phyloP scores from a whole-genome alignment of 306 rosid genomes.

The Castanospermum australe region DNA sequence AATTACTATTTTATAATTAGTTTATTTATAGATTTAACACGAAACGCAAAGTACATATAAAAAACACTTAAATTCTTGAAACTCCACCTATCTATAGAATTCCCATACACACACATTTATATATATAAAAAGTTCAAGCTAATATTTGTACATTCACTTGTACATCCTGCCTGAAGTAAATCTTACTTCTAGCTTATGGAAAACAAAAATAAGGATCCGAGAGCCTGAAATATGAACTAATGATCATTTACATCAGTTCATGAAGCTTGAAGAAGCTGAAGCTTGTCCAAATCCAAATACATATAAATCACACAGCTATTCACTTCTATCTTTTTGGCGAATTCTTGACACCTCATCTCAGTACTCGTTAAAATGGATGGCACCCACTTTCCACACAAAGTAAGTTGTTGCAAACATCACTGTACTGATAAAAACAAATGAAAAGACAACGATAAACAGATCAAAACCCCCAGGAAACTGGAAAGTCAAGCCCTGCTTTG shows the following conservation, averaged over 20 bases:
- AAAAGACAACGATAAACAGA: conserved; percentile 57
- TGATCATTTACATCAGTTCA: not conserved
- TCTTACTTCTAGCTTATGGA: not conserved
- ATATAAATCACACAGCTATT: conserved; percentile 21
- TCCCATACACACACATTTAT: too few species aligned
- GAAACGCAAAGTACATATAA: too few species aligned
- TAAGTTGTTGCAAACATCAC: conserved; percentile 93
- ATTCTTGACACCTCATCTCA: conserved; percentile 37
- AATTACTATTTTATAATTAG: too few species aligned
- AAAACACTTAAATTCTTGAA: too few species aligned
- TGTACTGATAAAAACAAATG: conserved; percentile 82
- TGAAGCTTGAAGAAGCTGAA: conserved; percentile 25
- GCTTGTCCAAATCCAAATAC: conserved; percentile 15
- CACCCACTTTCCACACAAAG: conserved; percentile 96
- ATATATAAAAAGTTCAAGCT: conserved; percentile 22
- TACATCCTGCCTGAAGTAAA: conserved; percentile 17
- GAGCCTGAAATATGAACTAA: not conserved
- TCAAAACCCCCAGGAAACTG: conserved; percentile 79
- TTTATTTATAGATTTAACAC: too few species aligned
- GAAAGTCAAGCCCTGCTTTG: conserved; percentile 71
- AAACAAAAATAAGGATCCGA: not conserved
- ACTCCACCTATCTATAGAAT: too few species aligned
- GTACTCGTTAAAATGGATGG: conserved; percentile 91
- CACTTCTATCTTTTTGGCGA: not conserved
- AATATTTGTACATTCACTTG: conserved; percentile 32